phyloP scores from a whole-genome alignment of 2,329 filamentous ascomycete species.

The Aspergillus neoniger region DNA sequence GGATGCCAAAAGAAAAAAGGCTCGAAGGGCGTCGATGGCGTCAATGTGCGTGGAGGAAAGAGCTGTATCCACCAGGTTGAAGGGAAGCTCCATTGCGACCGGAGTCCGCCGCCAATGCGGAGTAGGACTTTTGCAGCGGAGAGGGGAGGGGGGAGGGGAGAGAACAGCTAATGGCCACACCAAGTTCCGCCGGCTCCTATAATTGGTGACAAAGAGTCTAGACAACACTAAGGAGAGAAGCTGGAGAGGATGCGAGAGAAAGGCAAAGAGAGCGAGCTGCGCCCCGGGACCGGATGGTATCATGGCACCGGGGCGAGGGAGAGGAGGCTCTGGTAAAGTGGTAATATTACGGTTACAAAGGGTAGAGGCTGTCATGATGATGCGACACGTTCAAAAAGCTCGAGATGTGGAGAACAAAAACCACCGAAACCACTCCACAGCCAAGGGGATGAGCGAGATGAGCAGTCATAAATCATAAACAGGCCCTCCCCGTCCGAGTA shows the following conservation, averaged over 20 bases:
- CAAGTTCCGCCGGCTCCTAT: neutral
- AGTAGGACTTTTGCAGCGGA: constrained; percentile 1
- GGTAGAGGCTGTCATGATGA: constrained; percentile 14
- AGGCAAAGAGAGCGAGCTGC: too few species aligned
- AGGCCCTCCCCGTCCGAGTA: constrained; percentile 14
- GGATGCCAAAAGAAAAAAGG: constrained; percentile 41
- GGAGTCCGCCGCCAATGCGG: constrained; percentile 4
- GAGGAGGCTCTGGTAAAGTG: constrained; percentile 7
- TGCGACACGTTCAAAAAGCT: constrained; percentile 16
- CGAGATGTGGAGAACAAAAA: constrained; percentile 15
- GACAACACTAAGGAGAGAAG: neutral
- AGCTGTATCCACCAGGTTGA: constrained; percentile 15
- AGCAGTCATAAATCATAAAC: constrained; percentile 21
- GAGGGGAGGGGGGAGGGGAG: neutral
- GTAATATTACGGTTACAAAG: constrained; percentile 3
- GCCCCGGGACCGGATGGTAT: neutral
- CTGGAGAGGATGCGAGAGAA: neutral
- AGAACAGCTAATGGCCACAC: neutral
- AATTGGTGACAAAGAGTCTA: neutral
- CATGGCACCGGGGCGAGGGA: neutral
- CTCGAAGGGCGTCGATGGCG: constrained; percentile 37
- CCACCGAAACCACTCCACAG: constrained; percentile 13
- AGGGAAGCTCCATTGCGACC: constrained; percentile 17
- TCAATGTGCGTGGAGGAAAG: constrained; percentile 31
- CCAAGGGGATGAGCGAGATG: constrained; percentile 14